Evolutionary conservation across 768 basidiomycete species (phyloP), one percentile per base, ranked within the genome.

Genomic region (Leucocoprinus birnbaumii): DNA sequence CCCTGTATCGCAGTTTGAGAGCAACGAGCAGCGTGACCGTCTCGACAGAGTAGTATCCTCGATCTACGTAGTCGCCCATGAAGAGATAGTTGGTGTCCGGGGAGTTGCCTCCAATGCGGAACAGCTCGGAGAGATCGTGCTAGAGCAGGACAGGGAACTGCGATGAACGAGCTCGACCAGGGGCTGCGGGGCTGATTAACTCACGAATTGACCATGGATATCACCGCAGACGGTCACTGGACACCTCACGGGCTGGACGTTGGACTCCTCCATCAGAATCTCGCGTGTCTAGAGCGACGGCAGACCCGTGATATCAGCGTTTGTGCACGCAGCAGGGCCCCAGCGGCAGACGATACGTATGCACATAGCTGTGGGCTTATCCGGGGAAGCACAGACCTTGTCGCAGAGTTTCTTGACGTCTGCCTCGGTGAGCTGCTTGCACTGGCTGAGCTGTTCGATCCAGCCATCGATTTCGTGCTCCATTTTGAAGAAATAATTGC

Each of bases 11-110:
- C 60, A 99, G 79, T 77, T 99, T 99, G 68, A 98, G 82, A 18
- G 97, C 93, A 58, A 99, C 94, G 48, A 99, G 89, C 7, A 98
- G 80, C 11, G 95, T 97, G 62, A 99, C 95, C 1, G 97, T 99
- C 75, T 99, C 97, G 54, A 99, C 96, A 18, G 94, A 97, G 75
- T 98, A 98, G 79, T 98, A 99, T 18, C 96, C 96, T 66, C 95
- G 86, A 77, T 98, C 97, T 64, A 98, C 97, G 69, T 98, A 99
- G 79, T 99, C 97, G 25, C 97, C 97, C 97, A 99, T 99, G 79
- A 98, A 99, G 65, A 99, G 89, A 72, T 99, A 99, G 75, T 98
- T 99, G 61, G 97, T 99, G 73, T 97, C 94, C 42, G 97, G 97
- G 13, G 93, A 96, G 75, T 97, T 96, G 48, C 97, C 97, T 51